These are phyloP conservation scores for Panaeolus papilionaceus DNA, from an alignment of 768 basidiomycete genomes.

Conservation along the genomic window DNA sequence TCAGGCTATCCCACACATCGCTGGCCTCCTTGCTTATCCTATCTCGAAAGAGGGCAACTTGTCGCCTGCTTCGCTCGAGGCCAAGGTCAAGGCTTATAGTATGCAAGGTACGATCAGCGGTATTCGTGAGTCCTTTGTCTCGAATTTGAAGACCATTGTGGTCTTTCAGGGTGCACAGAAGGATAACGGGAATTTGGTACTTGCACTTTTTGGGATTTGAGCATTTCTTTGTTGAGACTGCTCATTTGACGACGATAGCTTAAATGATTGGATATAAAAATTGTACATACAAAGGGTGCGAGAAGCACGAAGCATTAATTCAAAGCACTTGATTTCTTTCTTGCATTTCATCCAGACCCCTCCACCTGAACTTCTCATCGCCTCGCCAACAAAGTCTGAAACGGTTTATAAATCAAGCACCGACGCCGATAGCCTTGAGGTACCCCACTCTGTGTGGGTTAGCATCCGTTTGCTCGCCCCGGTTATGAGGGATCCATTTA, in stretches of 20 bases:
- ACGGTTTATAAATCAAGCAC: conserved; percentile 32
- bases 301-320: neutral
- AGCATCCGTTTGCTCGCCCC: conserved; percentile 62
- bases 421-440: conserved; percentile 53
- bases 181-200: no score
- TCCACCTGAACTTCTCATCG: no score
- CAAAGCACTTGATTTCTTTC: neutral
- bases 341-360: neutral
- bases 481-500: conserved; percentile 85
- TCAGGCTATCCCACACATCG: conserved; percentile 45
- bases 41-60: conserved; percentile 37
- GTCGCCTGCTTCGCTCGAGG: conserved; percentile 1
- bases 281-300: conserved; percentile 1
- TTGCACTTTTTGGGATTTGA: no score
- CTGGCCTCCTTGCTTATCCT: conserved; percentile 47
- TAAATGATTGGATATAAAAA: neutral
- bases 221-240: neutral
- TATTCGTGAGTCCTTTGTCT: neutral
- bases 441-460: conserved; percentile 72
- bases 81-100: neutral
- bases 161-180: no score
- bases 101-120: neutral
- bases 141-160: no score
- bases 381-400: neutral
- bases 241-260: neutral